These are phyloP conservation scores for Cupressus sempervirens DNA, from an alignment of 75 land plant species.

Conservation along the genomic window DNA sequence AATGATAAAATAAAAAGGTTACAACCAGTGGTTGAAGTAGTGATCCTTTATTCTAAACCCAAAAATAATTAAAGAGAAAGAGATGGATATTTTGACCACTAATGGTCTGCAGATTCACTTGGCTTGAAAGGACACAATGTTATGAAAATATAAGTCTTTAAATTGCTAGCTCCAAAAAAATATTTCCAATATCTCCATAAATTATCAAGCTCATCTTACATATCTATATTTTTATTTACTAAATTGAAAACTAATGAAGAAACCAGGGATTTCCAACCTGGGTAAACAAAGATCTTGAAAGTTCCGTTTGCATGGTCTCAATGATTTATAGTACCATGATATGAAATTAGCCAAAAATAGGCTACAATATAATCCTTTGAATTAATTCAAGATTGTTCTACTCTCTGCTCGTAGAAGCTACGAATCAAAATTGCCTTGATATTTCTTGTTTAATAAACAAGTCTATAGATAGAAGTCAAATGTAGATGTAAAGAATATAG, in stretches of 20 bases:
- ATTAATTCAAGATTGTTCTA: background rate
- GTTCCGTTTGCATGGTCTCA: background rate
- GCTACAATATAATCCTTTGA: background rate
- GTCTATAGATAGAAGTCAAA: no score
- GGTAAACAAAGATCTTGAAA: background rate
- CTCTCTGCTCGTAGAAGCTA: background rate
- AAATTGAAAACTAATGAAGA: background rate
- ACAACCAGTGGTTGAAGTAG: no score
- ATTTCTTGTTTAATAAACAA: no score
- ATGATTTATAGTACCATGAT: background rate
- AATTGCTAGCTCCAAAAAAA: background rate
- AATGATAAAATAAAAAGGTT: no score
- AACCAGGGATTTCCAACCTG: background rate
- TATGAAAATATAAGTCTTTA: background rate
- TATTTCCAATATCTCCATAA: background rate
- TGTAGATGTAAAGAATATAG: no score
- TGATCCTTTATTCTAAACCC: constrained; percentile 12
- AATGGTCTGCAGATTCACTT: background rate
- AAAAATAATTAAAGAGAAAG: no score
- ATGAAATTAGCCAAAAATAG: background rate
- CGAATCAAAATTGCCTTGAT: no score
- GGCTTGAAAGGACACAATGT: background rate
- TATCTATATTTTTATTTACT: background rate
- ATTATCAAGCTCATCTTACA: background rate
- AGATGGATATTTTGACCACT: background rate